These are phyloP conservation scores for Suillus variegatus DNA, from an alignment of 768 basidiomycete species.

Conservation along the genomic window DNA sequence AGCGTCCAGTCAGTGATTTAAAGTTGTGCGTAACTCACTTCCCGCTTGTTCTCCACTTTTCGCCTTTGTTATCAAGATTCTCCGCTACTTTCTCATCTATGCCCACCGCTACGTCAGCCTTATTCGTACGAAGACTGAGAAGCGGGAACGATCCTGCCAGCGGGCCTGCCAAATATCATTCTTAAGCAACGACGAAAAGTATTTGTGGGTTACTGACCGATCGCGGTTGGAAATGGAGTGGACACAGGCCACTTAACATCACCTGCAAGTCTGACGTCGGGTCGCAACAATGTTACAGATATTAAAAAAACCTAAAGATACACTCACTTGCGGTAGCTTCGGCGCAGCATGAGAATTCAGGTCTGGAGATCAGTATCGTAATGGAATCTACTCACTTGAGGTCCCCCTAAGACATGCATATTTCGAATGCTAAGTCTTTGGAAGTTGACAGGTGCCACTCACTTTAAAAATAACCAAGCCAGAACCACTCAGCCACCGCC, in stretches of 20 bases:
- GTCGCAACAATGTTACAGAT: neutral
- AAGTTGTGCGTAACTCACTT: constrained; percentile 45
- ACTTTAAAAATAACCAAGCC: constrained; percentile 87
- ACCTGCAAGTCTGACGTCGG: constrained; percentile 67
- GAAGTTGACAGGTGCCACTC: constrained; percentile 10
- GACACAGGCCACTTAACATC: constrained; percentile 87
- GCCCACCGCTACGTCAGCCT: constrained; percentile 93
- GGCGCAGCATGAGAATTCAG: constrained; percentile 8
- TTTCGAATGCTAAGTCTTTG: neutral
- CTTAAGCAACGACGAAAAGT: neutral
- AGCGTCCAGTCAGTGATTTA: neutral
- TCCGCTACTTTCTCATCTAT: constrained; percentile 68
- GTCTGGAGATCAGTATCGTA: neutral
- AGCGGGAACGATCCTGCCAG: constrained; percentile 78
- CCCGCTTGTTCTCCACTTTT: constrained; percentile 80
- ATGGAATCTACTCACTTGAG: constrained; percentile 67
- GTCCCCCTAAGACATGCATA: constrained; percentile 60
- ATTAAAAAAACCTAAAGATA: constrained; percentile 8
- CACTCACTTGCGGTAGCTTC: constrained; percentile 81
- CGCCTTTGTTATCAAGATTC: constrained; percentile 60
- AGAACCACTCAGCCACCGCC: constrained; percentile 50
- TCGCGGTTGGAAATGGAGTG: constrained; percentile 69
- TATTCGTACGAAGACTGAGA: constrained; percentile 88
- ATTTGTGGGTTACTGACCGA: constrained; percentile 49
- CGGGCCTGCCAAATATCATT: constrained; percentile 50